Evolutionary conservation across 805 yeast species (phyloP), one percentile per base, ranked within the genome.

Genomic region (Lipomyces sp.): DNA sequence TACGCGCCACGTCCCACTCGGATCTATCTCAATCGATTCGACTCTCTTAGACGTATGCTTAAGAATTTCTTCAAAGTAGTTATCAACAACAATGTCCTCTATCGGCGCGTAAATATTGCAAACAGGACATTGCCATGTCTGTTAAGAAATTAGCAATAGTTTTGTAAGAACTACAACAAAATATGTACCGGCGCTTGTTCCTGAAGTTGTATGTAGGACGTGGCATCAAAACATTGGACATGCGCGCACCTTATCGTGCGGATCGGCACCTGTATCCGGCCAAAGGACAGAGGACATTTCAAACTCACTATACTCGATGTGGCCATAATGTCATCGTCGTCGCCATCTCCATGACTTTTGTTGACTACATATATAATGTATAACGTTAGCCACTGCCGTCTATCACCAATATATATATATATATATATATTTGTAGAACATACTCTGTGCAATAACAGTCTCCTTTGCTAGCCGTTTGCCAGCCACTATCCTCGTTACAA

Each of bases 181-280:
- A 6, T 4, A 53, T 39, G 30, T 32, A 60, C 58, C 0, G 97
- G 89, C 0, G 90, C 85, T 74, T 89, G 94, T 63, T 82, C 81
- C 75, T 94, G 98, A 55, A 92, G 81, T 73, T 86, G 85, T 8
- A 95, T 72, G 74, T 85, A 95, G 55, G 90, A 85, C 45, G 82
- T 76, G 0, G 90, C 93, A 77, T 95, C 99, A 76, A 93, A 91
- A 75, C 98, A 93, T 73, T 90, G 94, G 15, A 92, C 78, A 77
- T 95, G 99, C 45, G 83, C 79, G 78, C 99, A 95, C 57, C 77
- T 80, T 0, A 82, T 78, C 0, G 96, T 86, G 70, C 91, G 85
- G 0, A 87, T 85, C 0, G 99, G 98, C 61, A 83, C 77, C 63
- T 81, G 79, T 83, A 95, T 88, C 64, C 90, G 82, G 7, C 85